Conservation (phyloP, 345 rosid species). For the Angophora floribunda region DNA sequence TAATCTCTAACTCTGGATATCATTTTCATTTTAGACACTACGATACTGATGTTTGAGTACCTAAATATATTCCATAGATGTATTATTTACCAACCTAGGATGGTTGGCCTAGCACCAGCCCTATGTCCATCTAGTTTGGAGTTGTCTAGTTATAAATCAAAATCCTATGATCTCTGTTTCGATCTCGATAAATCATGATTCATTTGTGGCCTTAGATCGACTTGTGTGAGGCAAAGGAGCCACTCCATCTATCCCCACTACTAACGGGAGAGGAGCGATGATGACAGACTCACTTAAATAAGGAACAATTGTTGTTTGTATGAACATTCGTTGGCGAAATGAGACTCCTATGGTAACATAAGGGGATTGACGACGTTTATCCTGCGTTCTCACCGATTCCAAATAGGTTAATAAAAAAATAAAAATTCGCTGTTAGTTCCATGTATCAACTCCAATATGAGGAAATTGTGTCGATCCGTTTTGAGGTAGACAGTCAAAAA, state of each 20-base stretch:
- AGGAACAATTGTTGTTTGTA: background rate
- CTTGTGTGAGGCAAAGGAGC: background rate
- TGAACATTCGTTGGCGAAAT: background rate
- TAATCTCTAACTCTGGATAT: background rate
- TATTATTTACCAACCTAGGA: rapidly evolving
- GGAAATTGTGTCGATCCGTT: background rate
- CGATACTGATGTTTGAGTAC: background rate
- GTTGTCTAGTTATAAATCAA: background rate
- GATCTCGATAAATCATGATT: background rate
- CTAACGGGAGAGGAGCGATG: background rate
- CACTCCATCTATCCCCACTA: too few relatives aligned
- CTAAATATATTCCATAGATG: background rate
- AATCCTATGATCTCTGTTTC: background rate
- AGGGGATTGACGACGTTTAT: background rate
- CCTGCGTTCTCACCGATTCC: background rate
- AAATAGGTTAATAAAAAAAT: background rate
- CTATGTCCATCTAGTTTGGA: background rate
- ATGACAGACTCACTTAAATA: background rate
- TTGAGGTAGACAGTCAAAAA: background rate
- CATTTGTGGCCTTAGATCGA: background rate
- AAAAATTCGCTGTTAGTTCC: background rate
- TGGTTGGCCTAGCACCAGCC: too few relatives aligned
- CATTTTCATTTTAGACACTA: background rate
- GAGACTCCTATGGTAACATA: background rate
- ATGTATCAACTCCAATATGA: background rate